Base-by-base conservation (phyloP, 495 filamentous ascomycete genomes). In the Xylaria acuta region DNA sequence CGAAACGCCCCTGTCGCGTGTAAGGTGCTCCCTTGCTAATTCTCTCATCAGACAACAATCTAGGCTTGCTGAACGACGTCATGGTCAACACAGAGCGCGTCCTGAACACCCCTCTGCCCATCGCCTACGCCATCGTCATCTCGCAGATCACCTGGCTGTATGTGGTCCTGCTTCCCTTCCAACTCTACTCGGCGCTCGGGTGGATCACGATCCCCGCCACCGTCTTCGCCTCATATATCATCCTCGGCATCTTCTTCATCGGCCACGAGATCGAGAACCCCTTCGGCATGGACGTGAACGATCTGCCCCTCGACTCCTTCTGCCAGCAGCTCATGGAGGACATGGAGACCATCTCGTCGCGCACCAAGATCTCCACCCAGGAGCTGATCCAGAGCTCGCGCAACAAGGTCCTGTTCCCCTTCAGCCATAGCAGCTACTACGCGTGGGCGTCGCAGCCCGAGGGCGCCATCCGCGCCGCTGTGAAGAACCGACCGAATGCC, bases 171-270 rank as follows among this genome's bases (percentile, higher is more conserved):
- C 88, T 97, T 3, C 94, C 94, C 7, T 97, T 97, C 88, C 94
- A 97, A 77, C 88, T 97, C 11, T 89, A 86, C 73, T 72, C 78
- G 1, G 73, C 80, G 3, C 85, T 95, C 0, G 76, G 79, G 4
- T 97, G 91, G 91, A 86, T 94, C 58, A 92, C 93, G n/a, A 95
- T 97, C 71, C 94, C 94, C 1, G 94, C 90, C 22, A 93, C 93
- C 18, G 85, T 97, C 30, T 88, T 87, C 72, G 88, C 88, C 53
- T 92, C 93, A 7, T 97, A 97, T 78, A 96, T 97, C 72, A 95
- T 97, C 77, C 87, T 97, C 71, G 94, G 92, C n/a, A 90, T 97
- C 70, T 90, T 93, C 51, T 90, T 93, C 76, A 94, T 95, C 74
- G 93, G 94, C 30, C 89, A 90, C 74, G 93, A 97, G 81, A 92